Percentiles rank a stretch among this genome's conserved stretches.
Conservation (phyloP, 2,329 filamentous ascomycete genomes). For the Monilinia vaccinii-corymbosi region DNA sequence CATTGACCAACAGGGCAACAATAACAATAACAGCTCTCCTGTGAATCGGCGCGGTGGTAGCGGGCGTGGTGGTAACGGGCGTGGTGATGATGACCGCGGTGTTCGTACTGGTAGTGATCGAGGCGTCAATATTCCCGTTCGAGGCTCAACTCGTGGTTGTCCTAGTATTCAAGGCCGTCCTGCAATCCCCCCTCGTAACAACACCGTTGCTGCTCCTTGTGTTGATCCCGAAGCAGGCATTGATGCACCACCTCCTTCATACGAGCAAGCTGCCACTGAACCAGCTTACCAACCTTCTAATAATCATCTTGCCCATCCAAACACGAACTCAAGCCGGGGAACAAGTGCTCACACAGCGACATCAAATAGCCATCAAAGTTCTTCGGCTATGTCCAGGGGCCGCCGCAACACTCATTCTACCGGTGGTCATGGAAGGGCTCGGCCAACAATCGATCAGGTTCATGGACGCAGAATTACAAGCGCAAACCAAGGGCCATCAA, state of each 20-base stretch:
- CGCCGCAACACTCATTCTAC: neutral
- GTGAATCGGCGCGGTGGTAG: conserved; percentile 23
- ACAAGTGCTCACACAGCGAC: conserved; percentile 18
- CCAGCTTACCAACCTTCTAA: conserved; percentile 45
- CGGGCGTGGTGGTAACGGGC: conserved; percentile 9
- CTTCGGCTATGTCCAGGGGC: neutral
- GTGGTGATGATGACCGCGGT: conserved; percentile 20
- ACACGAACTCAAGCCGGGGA: conserved; percentile 14
- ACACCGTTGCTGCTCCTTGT: conserved; percentile 7
- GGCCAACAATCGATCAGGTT: conserved; percentile 16
- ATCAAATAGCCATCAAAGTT: neutral
- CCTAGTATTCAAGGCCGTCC: conserved; percentile 8
- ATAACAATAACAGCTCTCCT: conserved; percentile 21
- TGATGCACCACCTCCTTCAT: conserved; percentile 52
- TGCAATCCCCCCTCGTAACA: conserved; percentile 12
- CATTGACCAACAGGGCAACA: conserved; percentile 54
- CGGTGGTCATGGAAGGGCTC: conserved; percentile 9
- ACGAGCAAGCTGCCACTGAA: conserved; percentile 52
- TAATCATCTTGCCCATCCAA: conserved; percentile 34
- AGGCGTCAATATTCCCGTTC: neutral
- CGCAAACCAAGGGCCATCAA: conserved; percentile 5
- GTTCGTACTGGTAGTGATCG: neutral
- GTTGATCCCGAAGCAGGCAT: conserved; percentile 33
- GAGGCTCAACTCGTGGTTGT: conserved; percentile 3
- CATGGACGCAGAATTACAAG: conserved; percentile 22